These are phyloP conservation scores for Phytophthora crassamura DNA, from an alignment of 352 stramenopile species.

Conservation along the genomic window DNA sequence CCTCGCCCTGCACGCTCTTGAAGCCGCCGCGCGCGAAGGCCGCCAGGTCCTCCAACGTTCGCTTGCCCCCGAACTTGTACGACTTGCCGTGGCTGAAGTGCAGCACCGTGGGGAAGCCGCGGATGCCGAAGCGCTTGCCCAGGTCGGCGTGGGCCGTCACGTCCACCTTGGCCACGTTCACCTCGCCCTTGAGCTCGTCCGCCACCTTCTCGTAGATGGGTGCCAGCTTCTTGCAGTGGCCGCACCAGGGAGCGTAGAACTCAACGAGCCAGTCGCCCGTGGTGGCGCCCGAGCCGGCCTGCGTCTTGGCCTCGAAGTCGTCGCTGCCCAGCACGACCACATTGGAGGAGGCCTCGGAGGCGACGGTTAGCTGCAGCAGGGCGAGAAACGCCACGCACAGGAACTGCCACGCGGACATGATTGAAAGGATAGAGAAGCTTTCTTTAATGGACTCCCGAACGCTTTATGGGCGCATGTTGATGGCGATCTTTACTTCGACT, in stretches of 20 bases:
- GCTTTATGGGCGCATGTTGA: slow-evolving; percentile 7
- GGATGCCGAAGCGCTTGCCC: slow-evolving; percentile 86
- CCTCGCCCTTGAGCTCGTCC: slow-evolving; percentile 77
- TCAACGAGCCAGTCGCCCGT: slow-evolving; percentile 92
- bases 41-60: slow-evolving; percentile 63
- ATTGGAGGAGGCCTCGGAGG: slow-evolving; percentile 41
- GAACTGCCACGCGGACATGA: slow-evolving; percentile 27
- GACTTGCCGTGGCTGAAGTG: slow-evolving; percentile 80
- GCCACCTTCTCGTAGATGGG: slow-evolving; percentile 87
- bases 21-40: slow-evolving; percentile 69
- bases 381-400: slow-evolving; percentile 34
- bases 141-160: slow-evolving; percentile 77
- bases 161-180: slow-evolving; percentile 94
- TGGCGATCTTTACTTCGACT: slow-evolving; percentile 23
- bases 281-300: slow-evolving; percentile 89
- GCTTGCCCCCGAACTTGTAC: slow-evolving; percentile 77
- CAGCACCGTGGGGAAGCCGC: slow-evolving; percentile 79
- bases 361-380: slow-evolving; percentile 30
- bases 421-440: background rate
- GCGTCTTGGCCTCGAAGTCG: slow-evolving; percentile 92
- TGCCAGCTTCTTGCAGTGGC: slow-evolving; percentile 62
- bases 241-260: slow-evolving; percentile 86
- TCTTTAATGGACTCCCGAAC: slow-evolving; percentile 1
- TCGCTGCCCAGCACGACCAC: slow-evolving; percentile 67
- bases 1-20: slow-evolving; percentile 49